A percentile compares a stretch with the other conserved stretches of the same genome.
Conservation (phyloP, 1,284 basidiomycete species). For the Puccinia horiana region DNA sequence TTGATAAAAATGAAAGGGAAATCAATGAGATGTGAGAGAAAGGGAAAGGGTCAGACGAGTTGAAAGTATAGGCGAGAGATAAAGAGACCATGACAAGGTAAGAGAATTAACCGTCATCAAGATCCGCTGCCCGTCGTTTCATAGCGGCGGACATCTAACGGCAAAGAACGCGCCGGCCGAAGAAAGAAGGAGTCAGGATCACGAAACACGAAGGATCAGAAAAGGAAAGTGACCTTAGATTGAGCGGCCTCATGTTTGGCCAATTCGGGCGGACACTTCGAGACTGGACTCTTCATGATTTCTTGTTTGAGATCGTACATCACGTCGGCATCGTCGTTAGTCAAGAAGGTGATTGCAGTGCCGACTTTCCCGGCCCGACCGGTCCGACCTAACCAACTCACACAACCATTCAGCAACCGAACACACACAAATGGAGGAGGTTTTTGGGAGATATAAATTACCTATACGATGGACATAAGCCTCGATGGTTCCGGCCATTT, state of each 20-base stretch:
- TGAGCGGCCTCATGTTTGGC: constrained; percentile 86
- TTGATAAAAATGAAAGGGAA: no score
- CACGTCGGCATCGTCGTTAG: constrained; percentile 92
- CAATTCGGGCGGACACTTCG: constrained; percentile 81
- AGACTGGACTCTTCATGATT: constrained; percentile 86
- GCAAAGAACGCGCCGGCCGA: not conserved
- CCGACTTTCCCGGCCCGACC: constrained; percentile 95
- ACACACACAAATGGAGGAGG: not conserved
- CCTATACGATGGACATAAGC: constrained; percentile 97
- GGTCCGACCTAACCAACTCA: constrained; percentile 66
- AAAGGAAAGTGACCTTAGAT: constrained; percentile 49
- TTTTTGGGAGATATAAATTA: constrained; percentile 54
- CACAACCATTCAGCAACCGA: not conserved
- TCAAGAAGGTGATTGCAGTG: constrained; percentile 88
- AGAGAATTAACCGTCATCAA: constrained; percentile 38
- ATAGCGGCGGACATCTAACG: constrained; percentile 48
- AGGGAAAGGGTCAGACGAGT: no score
- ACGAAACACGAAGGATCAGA: not conserved
- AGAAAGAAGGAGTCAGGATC: not conserved
- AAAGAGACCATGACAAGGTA: not conserved
- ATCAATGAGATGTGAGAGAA: no score
- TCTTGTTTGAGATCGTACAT: constrained; percentile 95
- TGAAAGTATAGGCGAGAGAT: not conserved
- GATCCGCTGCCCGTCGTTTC: constrained; percentile 43
- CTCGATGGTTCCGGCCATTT: constrained; percentile 94